phyloP scores from a whole-genome alignment of 2,329 filamentous ascomycete species.

The Phyllosticta citribraziliensis region DNA sequence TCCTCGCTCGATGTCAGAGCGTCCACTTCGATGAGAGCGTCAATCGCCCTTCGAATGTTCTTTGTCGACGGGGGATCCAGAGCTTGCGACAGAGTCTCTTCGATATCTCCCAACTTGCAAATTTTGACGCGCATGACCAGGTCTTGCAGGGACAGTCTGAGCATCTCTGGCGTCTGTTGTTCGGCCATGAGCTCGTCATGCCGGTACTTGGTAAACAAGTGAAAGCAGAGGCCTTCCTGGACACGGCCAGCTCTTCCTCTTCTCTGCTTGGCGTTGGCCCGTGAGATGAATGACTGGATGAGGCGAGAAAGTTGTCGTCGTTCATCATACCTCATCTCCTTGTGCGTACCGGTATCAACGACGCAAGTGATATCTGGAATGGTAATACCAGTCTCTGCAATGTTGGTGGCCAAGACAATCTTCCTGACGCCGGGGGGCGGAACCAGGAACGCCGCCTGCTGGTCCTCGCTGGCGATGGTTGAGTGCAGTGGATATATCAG shows the following conservation, averaged over 20 bases:
- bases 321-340: constrained; percentile 96
- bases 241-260: constrained; percentile 91
- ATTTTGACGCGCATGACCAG: constrained; percentile 94
- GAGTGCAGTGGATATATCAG: constrained; percentile 85
- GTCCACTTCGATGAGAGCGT: constrained; percentile 85
- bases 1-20: constrained; percentile 75
- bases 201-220: constrained; percentile 83
- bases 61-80: constrained; percentile 83
- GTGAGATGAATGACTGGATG: constrained; percentile 89
- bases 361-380: constrained; percentile 97
- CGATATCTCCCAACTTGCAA: constrained; percentile 88
- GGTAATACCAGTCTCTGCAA: constrained; percentile 96
- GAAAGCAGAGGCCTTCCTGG: constrained; percentile 89
- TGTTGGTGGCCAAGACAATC: constrained; percentile 94
- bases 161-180: constrained; percentile 93
- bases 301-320: constrained; percentile 80
- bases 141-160: constrained; percentile 87
- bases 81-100: constrained; percentile 77
- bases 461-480: constrained; percentile 89
- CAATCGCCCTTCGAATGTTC: constrained; percentile 87
- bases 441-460: constrained; percentile 82
- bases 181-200: constrained; percentile 79
- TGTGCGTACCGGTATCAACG: constrained; percentile 92
- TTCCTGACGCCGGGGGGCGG: constrained; percentile 77
- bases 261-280: constrained; percentile 90